Percentiles rank a stretch among this genome's conserved stretches.
These are phyloP conservation scores for Podila verticillata DNA, from an alignment of 192 early-diverging fungal genomes.

Conservation along the genomic window DNA sequence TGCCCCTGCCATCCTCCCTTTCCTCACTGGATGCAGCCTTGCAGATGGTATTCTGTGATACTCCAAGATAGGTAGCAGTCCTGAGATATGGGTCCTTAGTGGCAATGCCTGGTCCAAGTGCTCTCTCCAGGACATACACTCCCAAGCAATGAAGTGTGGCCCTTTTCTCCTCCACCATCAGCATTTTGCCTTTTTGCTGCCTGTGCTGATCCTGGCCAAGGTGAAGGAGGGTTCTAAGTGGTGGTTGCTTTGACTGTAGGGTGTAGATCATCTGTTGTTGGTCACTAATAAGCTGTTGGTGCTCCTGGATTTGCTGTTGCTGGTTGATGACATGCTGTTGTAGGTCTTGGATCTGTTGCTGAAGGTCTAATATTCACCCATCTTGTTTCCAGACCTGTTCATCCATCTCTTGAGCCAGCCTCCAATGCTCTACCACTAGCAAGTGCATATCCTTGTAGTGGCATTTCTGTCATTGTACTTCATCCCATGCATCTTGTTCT, in stretches of 20 bases:
- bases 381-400: no score
- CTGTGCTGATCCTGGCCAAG: not conserved
- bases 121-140: constrained; percentile 4
- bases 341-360: no score
- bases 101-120: not conserved
- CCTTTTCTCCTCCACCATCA: constrained; percentile 7
- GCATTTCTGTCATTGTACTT: no score
- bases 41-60: constrained; percentile 10
- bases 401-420: no score
- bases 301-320: no score
- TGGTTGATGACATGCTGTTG: no score
- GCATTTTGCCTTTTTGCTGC: constrained; percentile 8
- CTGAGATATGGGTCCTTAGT: constrained; percentile 7
- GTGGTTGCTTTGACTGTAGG: not conserved
- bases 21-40: not conserved
- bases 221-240: not conserved
- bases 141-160: constrained; percentile 10
- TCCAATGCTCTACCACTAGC: no score
- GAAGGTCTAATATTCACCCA: no score
- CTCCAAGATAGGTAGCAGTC: constrained; percentile 13
- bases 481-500: no score
- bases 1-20: constrained; percentile 3
- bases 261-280: not conserved
- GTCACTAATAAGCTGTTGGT: no score
- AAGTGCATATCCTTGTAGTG: no score